Base-by-base conservation (phyloP, 306 rosid genomes). In the Quercus aquifolioides region DNA sequence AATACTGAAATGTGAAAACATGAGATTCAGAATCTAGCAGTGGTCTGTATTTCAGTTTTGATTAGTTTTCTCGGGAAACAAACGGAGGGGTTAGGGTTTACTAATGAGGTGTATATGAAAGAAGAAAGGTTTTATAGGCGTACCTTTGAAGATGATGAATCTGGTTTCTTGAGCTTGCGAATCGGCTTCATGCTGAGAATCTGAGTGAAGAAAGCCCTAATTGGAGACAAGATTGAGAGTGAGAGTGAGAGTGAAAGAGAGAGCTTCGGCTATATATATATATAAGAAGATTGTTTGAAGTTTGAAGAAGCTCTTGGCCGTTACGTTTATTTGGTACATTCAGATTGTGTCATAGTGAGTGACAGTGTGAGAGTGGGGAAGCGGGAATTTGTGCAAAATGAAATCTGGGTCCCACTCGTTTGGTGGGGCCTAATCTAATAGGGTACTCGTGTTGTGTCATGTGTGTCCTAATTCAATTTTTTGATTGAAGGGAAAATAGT, bases 111-210 rank as follows among this genome's bases (percentile, higher is more conserved):
- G 23, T 17, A 77, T 41, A 46, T 23, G 3, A 73, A 55, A 88
- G 3, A 55, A 88, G 5, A 8, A 28, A 13, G 54, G 0, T 49
- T 49, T 49, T 7, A 15, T 30, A 20, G 5, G 6, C 54, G 60
- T 57, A 88, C 94, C 91, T 88, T 84, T 19, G 93, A 49, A 12
- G 54, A 68, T 46, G 90, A 73, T 4, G 76, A 3, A 21, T 84
- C 64, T 4, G 82, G 72, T 78, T 84, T 92, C 79, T 86, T 90
- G 73, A 78, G 64, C 79, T 85, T 88, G 81, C 85, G 85, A 77
- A 58, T 62, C 6, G 89, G 73, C 78, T 85, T 90, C 94, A 90
- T 88, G 20, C 75, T 77, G 77, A 55, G 3, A 1, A 41, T 28
- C 75, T 77, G 74, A 55, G 3, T 1, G 35, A 30, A 70, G 78